These are phyloP conservation scores for Quercus alba DNA, from an alignment of 306 rosid genomes.

Conservation along the genomic window DNA sequence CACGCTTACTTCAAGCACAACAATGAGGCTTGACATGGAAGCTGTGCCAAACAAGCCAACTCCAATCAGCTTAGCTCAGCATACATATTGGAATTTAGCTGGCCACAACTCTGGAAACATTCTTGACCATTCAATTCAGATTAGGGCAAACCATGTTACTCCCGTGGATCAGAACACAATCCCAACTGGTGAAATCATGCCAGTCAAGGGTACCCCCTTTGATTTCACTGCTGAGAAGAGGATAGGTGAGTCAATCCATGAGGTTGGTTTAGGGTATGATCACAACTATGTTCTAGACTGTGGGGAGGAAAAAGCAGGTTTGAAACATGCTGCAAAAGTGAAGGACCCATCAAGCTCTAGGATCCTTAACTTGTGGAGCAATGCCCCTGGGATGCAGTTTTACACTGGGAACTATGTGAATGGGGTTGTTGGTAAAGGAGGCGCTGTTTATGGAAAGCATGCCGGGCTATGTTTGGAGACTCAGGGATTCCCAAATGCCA, in stretches of 20 bases:
- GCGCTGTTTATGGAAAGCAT: constrained; percentile 73
- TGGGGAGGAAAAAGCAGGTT: constrained; percentile 60
- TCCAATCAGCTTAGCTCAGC: constrained; percentile 79
- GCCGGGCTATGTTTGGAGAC: constrained; percentile 91
- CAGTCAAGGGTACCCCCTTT: constrained; percentile 73
- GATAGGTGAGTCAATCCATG: constrained; percentile 58
- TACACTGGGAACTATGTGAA: constrained; percentile 84
- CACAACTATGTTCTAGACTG: constrained; percentile 82
- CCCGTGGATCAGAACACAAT: constrained; percentile 65
- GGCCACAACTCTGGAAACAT: constrained; percentile 75
- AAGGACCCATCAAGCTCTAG: constrained; percentile 80
- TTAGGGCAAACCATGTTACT: constrained; percentile 66
- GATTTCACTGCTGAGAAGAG: constrained; percentile 76
- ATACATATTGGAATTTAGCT: constrained; percentile 90
- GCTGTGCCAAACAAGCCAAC: constrained; percentile 86
- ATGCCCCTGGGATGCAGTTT: constrained; percentile 86
- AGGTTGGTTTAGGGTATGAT: constrained; percentile 84
- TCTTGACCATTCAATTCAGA: constrained; percentile 70
- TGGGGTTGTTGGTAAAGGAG: constrained; percentile 66
- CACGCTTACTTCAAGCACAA: constrained; percentile 66
- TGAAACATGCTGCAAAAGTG: constrained; percentile 81
- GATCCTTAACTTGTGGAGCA: constrained; percentile 84
- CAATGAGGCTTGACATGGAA: constrained; percentile 92
- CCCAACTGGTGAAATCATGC: constrained; percentile 80
- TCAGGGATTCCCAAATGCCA: constrained; percentile 88